phyloP scores from a whole-genome alignment of 345 rosid genomes.

The Mangifera indica region DNA sequence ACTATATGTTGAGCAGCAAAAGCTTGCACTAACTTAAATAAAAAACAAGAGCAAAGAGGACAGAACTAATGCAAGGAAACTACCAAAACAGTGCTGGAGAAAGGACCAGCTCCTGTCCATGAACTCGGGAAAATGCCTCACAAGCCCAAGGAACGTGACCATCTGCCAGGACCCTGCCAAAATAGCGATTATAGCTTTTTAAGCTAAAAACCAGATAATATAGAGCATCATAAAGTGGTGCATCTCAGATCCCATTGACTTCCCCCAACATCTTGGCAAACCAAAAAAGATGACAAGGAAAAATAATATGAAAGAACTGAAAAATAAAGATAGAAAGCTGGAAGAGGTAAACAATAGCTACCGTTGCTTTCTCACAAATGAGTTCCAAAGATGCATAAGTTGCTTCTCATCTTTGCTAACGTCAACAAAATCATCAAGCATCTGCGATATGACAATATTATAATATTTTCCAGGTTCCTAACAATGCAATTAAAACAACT shows the following conservation, averaged over 20 bases:
- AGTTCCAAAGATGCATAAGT: constrained; percentile 90
- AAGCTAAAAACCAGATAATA: constrained; percentile 4
- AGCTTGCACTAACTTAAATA: too few species aligned
- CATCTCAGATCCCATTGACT: constrained; percentile 6
- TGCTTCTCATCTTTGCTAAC: constrained; percentile 77
- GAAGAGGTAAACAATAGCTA: constrained; percentile 18
- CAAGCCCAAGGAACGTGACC: constrained; percentile 94
- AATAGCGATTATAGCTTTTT: neutral
- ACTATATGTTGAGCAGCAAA: neutral
- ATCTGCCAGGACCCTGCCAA: constrained; percentile 74
- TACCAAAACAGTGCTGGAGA: constrained; percentile 64
- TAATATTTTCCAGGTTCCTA: constrained; percentile 14
- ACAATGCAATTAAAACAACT: neutral
- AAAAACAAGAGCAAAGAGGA: neutral
- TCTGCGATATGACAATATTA: constrained; percentile 48
- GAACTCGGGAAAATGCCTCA: constrained; percentile 75
- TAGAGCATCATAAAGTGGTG: constrained; percentile 3
- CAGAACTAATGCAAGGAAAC: neutral
- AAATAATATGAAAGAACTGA: constrained; percentile 1
- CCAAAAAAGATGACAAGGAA: constrained; percentile 1
- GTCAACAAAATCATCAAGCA: constrained; percentile 97
- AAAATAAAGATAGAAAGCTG: constrained; percentile 2
- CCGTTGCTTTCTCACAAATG: constrained; percentile 84
- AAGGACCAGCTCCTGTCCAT: constrained; percentile 45
- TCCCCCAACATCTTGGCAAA: constrained; percentile 6